Evolutionary conservation across 257 asterid genomes (phyloP).

Genomic region (Fraxinus cuspidata): DNA sequence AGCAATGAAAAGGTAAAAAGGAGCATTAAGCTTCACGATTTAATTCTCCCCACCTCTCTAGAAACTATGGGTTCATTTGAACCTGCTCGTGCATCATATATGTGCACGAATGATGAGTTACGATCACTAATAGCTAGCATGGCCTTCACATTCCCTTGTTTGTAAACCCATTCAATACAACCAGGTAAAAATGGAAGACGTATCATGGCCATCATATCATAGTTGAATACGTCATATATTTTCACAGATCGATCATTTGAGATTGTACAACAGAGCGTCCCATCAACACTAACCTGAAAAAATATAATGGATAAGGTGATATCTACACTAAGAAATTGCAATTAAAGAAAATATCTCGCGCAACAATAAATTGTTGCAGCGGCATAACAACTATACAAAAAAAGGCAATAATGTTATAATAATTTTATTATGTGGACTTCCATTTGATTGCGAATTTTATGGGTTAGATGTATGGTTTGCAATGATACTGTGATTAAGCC

Average conservation of each 20-base stretch:
- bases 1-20: conserved; percentile 11
- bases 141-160: conserved; percentile 88
- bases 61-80: conserved; percentile 79
- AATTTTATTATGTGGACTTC: too few relatives aligned
- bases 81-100: conserved; percentile 92
- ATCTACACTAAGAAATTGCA: conserved; percentile 16
- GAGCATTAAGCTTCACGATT: conserved; percentile 18
- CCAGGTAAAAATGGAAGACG: conserved; percentile 92
- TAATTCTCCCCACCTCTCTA: conserved; percentile 55
- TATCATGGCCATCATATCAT: conserved; percentile 99
- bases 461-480: too few relatives aligned
- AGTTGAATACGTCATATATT: conserved; percentile 93
- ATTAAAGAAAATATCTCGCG: background rate
- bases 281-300: conserved; percentile 90
- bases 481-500: too few relatives aligned
- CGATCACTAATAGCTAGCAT: conserved; percentile 89
- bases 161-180: conserved; percentile 88
- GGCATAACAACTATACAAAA: conserved; percentile 4
- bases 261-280: conserved; percentile 91
- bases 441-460: too few relatives aligned
- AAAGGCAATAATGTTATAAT: conserved; percentile 11
- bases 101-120: conserved; percentile 74
- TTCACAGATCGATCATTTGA: conserved; percentile 89
- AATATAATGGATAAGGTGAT: conserved; percentile 33
- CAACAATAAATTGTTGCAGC: background rate